Evolutionary conservation across 129 eudicot genomes (phyloP), one percentile per base, ranked within the genome.

Genomic region (Chrysanthemum seticuspe): DNA sequence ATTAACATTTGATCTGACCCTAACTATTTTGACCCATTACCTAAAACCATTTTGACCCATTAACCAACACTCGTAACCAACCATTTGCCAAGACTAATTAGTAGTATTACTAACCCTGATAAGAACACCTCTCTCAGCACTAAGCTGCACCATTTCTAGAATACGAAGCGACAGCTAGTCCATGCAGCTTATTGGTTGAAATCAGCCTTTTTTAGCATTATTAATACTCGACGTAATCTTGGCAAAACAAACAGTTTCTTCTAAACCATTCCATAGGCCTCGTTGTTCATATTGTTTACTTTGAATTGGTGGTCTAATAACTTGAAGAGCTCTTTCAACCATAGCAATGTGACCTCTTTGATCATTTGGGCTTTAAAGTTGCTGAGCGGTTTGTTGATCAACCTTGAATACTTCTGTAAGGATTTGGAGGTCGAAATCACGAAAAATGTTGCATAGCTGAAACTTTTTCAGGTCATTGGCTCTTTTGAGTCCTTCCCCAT

Each of bases 61-160:
- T 58, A 57, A 57, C 23, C 27, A 25, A 57, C 21, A 14, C 27
- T 25, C 18, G 25, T 8, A 3, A 19, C 6, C 6, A 11, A 3
- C 62, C n/a, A 19, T 58, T 21, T 10, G 13, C 63, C 13, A 58
- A 19, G 3, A 29, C n/a, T 31, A 40, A 1, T 14, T 2, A n/a
- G 21, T 2, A 9, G n/a, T 19, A 2, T 27, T 67, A 61, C 84
- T 77, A 67, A 92, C 98, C 82, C 70, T 75, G 73, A 80, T 74
- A 62, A 89, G 98, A 60, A 84, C 78, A 27, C 96, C 98, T 49
- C 84, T 92, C 71, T 86, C 88, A 13, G 89, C 95, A 50, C 98
- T 87, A 56, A 92, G 91, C 60, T 54, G 85, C 25, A 89, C 57
- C 76, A 21, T 29, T 11, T 67, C 40, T 40, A 92, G 86, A 59